These are phyloP conservation scores for Salix dunnii DNA, from an alignment of 345 rosid species.

Conservation along the genomic window DNA sequence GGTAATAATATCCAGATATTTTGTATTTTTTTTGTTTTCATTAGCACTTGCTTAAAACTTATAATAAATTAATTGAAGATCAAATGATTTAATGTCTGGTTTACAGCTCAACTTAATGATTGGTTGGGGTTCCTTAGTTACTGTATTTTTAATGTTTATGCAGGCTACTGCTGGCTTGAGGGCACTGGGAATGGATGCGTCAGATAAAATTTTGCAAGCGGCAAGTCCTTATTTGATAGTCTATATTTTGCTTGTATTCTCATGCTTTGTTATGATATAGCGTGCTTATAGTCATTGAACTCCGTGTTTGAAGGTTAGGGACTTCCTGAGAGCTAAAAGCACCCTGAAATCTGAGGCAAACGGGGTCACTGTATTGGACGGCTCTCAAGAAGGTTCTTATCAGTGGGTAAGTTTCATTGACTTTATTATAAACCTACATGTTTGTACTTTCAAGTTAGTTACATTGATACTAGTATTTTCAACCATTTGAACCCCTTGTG, in stretches of 20 bases:
- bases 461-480: not conserved
- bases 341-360: constrained; percentile 56
- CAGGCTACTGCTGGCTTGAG: constrained; percentile 99
- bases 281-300: constrained; percentile 5
- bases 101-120: not conserved
- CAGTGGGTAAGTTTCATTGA: constrained; percentile 72
- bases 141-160: constrained; percentile 8
- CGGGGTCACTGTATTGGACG: constrained; percentile 80
- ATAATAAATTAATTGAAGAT: not conserved
- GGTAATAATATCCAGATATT: constrained; percentile 12
- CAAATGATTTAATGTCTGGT: not conserved
- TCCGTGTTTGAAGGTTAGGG: constrained; percentile 61
- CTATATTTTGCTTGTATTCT: constrained; percentile 17
- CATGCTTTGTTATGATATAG: constrained; percentile 1
- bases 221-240: constrained; percentile 32
- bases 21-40: not conserved
- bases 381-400: constrained; percentile 95
- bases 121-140: constrained; percentile 7
- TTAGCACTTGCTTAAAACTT: not conserved
- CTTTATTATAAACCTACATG: not conserved
- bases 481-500: not conserved
- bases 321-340: constrained; percentile 74
- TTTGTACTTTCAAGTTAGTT: not conserved
- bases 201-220: constrained; percentile 81
- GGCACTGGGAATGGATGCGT: constrained; percentile 68